These are phyloP conservation scores for Eleusine coracana DNA, from an alignment of 176 grass and related monocot species.

Conservation along the genomic window DNA sequence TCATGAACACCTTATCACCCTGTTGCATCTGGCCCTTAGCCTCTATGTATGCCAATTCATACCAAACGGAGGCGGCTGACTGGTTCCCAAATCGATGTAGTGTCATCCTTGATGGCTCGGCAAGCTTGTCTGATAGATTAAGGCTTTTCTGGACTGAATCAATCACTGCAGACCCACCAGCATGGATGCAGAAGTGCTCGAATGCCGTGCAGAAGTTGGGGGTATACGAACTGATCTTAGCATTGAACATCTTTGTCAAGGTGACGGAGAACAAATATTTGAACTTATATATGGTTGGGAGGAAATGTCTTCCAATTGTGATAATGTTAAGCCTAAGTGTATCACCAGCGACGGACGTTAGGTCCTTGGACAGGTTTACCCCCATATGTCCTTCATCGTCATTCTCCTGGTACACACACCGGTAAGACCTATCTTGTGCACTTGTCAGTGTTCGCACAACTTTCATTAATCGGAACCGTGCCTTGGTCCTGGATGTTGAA, in stretches of 20 bases:
- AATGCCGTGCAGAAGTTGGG: background rate
- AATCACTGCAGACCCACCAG: background rate
- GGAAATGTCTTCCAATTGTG: background rate
- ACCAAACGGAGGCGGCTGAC: background rate
- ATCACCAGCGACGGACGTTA: constrained; percentile 13
- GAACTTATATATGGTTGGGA: constrained; percentile 23
- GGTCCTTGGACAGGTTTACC: constrained; percentile 16
- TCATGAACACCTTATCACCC: constrained; percentile 9
- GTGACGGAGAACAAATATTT: background rate
- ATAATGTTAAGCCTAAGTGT: background rate
- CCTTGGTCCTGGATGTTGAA: background rate
- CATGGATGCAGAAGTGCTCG: constrained; percentile 32
- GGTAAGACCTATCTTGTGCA: constrained; percentile 21
- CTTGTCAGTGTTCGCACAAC: background rate
- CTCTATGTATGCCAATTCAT: constrained; percentile 20
- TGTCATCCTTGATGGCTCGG: constrained; percentile 29
- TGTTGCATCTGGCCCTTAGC: background rate
- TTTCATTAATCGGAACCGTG: background rate
- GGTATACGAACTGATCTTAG: background rate
- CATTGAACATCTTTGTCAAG: background rate
- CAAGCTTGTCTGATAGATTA: background rate
- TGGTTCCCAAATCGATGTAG: constrained; percentile 18
- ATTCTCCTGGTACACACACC: constrained; percentile 27
- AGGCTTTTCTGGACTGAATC: background rate
- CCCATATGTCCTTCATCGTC: constrained; percentile 40